A percentile compares a stretch with the other conserved stretches of the same genome.
Evolutionary conservation across 768 basidiomycete species (phyloP).

Genomic region (Serendipita sp.): DNA sequence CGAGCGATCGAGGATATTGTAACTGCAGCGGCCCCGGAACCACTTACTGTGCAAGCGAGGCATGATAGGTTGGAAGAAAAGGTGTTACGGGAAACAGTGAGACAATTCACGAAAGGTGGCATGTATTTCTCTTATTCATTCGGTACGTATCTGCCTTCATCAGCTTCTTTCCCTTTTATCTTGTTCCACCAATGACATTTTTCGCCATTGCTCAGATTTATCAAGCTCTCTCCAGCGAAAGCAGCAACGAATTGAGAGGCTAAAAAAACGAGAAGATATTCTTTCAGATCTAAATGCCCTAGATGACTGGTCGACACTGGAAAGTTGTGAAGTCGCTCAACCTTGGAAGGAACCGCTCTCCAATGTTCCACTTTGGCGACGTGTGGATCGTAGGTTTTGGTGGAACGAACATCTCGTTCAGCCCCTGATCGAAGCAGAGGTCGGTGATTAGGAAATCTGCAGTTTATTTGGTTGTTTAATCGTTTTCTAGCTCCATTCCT

Average conservation of each 20-base stretch:
- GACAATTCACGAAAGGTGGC: constrained; percentile 63
- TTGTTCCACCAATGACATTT: background rate
- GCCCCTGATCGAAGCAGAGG: constrained; percentile 83
- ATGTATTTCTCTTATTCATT: constrained; percentile 87
- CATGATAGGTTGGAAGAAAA: constrained; percentile 68
- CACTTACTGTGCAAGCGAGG: constrained; percentile 45
- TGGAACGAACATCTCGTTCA: constrained; percentile 87
- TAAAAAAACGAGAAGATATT: constrained; percentile 41
- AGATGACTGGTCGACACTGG: constrained; percentile 11
- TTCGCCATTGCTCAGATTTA: background rate
- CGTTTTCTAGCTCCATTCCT: constrained; percentile 64
- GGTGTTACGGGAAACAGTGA: constrained; percentile 62
- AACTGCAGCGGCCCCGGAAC: constrained; percentile 44
- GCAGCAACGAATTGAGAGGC: constrained; percentile 44
- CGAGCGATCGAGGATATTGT: constrained; percentile 44
- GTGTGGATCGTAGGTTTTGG: constrained; percentile 85
- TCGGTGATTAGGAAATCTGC: no score
- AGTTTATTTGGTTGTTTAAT: no score
- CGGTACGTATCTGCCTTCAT: constrained; percentile 31
- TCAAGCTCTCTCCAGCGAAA: constrained; percentile 69
- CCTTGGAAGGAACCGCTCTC: constrained; percentile 56
- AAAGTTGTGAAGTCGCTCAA: constrained; percentile 20
- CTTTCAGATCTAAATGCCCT: constrained; percentile 46
- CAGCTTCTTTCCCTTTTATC: no score
- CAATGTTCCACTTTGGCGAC: constrained; percentile 76